These are phyloP conservation scores for Solanum chilense DNA, from an alignment of 257 asterid genomes.

Conservation along the genomic window DNA sequence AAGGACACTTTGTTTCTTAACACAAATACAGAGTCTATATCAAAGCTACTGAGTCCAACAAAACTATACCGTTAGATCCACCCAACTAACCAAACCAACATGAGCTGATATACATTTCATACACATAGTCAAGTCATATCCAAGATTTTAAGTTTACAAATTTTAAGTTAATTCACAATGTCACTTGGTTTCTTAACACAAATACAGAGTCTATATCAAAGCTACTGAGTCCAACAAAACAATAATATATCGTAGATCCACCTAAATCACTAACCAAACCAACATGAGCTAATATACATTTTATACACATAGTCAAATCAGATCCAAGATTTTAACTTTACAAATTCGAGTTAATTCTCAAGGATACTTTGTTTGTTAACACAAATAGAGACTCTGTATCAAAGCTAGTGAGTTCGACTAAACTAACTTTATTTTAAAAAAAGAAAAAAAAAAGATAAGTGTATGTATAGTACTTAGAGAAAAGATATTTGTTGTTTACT, in stretches of 20 bases:
- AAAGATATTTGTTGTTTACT: background rate
- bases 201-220: too few species aligned
- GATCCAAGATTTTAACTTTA: background rate
- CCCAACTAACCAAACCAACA: background rate
- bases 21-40: background rate
- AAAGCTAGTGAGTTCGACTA: background rate
- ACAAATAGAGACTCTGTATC: background rate
- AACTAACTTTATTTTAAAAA: background rate
- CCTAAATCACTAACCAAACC: too few species aligned
- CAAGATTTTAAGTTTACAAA: background rate
- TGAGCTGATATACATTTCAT: background rate
- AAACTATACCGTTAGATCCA: background rate
- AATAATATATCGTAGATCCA: too few species aligned
- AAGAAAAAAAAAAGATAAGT: background rate
- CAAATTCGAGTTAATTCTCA: background rate
- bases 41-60: background rate
- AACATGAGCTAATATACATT: too few species aligned
- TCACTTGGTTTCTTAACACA: too few species aligned
- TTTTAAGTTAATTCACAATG: too few species aligned
- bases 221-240: too few species aligned
- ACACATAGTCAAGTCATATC: rapidly evolving
- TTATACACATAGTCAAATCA: too few species aligned
- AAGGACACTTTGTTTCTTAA: background rate
- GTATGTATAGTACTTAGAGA: background rate
- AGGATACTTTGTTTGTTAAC: background rate